Evolutionary conservation across 306 rosid genomes (phyloP), one percentile per base, ranked within the genome.

Genomic region (Alnus glutinosa): DNA sequence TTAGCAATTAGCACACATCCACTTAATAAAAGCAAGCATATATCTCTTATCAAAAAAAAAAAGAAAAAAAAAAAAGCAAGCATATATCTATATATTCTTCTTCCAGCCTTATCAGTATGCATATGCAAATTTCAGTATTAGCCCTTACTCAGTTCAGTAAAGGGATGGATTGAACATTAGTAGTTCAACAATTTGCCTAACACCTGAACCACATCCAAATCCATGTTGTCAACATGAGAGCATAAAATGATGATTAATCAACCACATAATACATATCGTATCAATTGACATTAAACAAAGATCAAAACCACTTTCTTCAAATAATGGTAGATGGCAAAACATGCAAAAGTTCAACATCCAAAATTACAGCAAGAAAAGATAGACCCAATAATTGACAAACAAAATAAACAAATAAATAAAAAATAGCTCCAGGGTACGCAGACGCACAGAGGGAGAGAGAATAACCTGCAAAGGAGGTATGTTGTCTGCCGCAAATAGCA

Each of bases 401-500:
- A 49, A 49, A 49, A 49, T 49, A 49, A 49, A 12, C 1, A 10
- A 49, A 12, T 10, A 48, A 48, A 48, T 23, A 23, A 23, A 23
- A 23, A 23, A 23, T 23, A 14, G 3, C 52, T 49, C 52, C 52
- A 49, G 15, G 52, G 13, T 12, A 49, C 14, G 19, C 16, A 30
- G 15, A 64, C 32, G 37, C 16, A 23, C 13, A 71, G 44, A 46
- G 62, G 14, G 15, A 49, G 14, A 9, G 52, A 49, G 23, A 57
- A 23, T 30, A 67, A 95, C 98, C 98, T 95, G 97, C 83, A 96
- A 50, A 34, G 99, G 99, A 44, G 97, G 98, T 73, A 95, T 93
- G 86, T 95, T 90, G 89, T 96, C 99, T 0, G 99, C 96, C 8
- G 99, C 99, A 87, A 96, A 96, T 59, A 96, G 82, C 93, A 96